Evolutionary conservation across 2,329 filamentous ascomycete genomes (phyloP), one percentile per base, ranked within the genome.

Genomic region (Madurella mycetomatis): DNA sequence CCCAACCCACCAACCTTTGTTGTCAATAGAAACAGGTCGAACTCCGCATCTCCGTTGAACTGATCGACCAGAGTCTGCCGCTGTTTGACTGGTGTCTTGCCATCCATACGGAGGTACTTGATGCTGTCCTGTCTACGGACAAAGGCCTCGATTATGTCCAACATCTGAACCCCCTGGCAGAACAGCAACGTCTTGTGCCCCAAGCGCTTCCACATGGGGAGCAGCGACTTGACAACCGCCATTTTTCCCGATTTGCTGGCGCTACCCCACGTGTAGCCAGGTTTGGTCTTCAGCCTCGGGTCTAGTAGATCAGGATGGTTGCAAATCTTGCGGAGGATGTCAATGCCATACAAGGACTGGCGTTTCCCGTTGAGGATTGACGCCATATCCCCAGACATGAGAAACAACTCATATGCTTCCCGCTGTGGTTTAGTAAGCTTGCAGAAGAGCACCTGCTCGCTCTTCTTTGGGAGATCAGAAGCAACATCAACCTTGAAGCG

Each of bases 1-100:
- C 94, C 94, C 13, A 99, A 76, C 0, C 94, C 94, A 44, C 94
- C 94, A 16, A 96, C 95, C 67, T 95, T 95, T 0, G 95, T 99
- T 0, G 94, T 97, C 51, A 99, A 80, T 1, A 99, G 77, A 66
- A 99, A 99, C 0, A 99, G 84, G 64, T 96, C 85, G 5, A 96
- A 75, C 40, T 86, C 73, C 0, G 87, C 84, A 47, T 89, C 81
- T 13, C 83, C 87, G 68, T 99, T 99, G 77, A 99, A 99, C 56
- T 86, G 84, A 66, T 97, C 92, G 15, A 99, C 92, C 64, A 99
- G 83, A 15, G 78, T 80, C 69, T 99, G 94, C n/a, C 94, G 84
- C 51, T 87, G 81, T 63, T 92, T 91, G 65, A 97, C 91, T 0
- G 87, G 84, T 0, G 94, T 99, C 55, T 86, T 86, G 44, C 94